A percentile compares a stretch with the other conserved stretches of the same genome.
Evolutionary conservation across 306 rosid genomes (phyloP).

Genomic region (Glycine latifolia): DNA sequence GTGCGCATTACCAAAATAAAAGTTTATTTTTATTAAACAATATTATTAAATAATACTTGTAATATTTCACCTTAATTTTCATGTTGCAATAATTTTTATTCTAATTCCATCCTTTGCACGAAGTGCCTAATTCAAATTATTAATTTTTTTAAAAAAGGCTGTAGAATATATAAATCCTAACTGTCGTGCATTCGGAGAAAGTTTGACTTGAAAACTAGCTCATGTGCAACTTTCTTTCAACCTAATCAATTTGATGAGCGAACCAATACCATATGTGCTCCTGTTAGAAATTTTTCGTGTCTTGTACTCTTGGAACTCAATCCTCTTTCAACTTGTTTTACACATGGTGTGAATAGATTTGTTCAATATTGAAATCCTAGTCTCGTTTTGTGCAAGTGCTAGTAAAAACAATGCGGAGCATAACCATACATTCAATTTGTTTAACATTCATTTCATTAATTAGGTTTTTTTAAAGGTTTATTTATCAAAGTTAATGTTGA

Average conservation of each 20-base stretch:
- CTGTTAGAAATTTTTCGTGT: not conserved
- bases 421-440: not conserved
- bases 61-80: too few relatives aligned
- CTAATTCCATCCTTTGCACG: too few relatives aligned
- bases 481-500: too few relatives aligned
- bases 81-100: too few relatives aligned
- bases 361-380: not conserved
- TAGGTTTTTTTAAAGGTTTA: too few relatives aligned
- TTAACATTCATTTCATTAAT: not conserved
- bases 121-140: too few relatives aligned
- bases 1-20: too few relatives aligned
- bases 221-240: not conserved
- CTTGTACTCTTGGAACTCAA: conserved; percentile 9
- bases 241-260: not conserved
- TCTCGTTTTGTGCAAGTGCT: not conserved
- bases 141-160: too few relatives aligned
- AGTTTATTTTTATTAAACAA: too few relatives aligned
- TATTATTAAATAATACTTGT: too few relatives aligned
- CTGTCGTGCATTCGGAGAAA: not conserved
- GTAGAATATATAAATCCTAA: too few relatives aligned
- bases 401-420: too few relatives aligned
- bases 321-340: not conserved
- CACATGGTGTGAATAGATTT: not conserved
- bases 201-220: not conserved
- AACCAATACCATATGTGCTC: not conserved